A percentile compares a stretch with the other conserved stretches of the same genome.
Evolutionary conservation across 495 filamentous ascomycete species (phyloP).

Genomic region (Lasiosphaeriaceae sp.): DNA sequence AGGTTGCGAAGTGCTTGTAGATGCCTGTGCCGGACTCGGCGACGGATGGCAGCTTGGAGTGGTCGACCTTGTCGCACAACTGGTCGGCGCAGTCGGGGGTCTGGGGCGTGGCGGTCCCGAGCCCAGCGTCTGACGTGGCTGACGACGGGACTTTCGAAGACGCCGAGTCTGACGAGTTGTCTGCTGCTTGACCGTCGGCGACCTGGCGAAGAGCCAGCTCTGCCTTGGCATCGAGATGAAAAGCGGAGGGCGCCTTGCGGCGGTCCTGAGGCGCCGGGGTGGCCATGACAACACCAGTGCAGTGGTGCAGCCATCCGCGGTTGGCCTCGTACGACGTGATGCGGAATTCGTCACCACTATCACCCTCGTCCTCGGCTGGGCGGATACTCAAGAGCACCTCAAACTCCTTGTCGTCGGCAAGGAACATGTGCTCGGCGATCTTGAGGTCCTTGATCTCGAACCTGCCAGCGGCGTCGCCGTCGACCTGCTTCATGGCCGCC

Average conservation of each 20-base stretch:
- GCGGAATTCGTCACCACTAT: slow-evolving; percentile 25
- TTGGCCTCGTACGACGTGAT: slow-evolving; percentile 34
- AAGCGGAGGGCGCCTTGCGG: slow-evolving; percentile 1
- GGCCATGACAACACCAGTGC: slow-evolving; percentile 34
- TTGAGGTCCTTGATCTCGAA: slow-evolving; percentile 22
- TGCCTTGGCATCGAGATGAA: slow-evolving; percentile 2
- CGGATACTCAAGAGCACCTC: slow-evolving; percentile 27
- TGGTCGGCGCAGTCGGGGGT: slow-evolving; percentile 11
- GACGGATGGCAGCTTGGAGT: slow-evolving; percentile 2
- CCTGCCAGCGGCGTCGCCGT: slow-evolving; percentile 17
- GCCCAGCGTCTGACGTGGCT: slow-evolving; percentile 15
- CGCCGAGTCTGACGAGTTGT: slow-evolving; percentile 13
- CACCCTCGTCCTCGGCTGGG: slow-evolving; percentile 3
- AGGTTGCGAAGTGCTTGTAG: slow-evolving; percentile 16
- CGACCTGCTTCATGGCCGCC: slow-evolving; percentile 22
- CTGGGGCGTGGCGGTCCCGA: slow-evolving; percentile 7
- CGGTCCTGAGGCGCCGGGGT: slow-evolving; percentile 22
- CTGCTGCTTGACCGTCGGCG: not conserved
- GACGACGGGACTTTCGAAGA: slow-evolving; percentile 14
- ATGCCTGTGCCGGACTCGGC: slow-evolving; percentile 7
- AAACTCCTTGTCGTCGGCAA: slow-evolving; percentile 25
- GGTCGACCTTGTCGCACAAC: slow-evolving; percentile 8
- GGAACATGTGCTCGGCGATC: slow-evolving; percentile 19
- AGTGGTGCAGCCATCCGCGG: slow-evolving; percentile 31
- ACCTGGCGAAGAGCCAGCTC: not conserved